Base-by-base conservation (phyloP, 352 stramenopile genomes). In the Phytopythium ostracodes region DNA sequence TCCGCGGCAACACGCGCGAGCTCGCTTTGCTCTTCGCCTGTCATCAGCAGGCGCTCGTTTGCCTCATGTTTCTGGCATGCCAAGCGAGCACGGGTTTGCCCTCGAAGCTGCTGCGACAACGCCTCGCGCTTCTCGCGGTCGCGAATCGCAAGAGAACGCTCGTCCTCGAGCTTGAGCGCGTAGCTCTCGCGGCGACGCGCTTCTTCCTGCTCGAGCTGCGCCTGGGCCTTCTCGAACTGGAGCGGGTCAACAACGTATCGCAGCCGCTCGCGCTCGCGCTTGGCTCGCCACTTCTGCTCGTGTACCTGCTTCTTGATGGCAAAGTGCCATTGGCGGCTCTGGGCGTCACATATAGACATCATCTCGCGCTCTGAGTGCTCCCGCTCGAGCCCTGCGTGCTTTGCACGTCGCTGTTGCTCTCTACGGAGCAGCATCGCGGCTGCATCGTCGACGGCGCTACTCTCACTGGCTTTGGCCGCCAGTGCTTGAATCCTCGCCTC, bases 211-310 rank as follows among this genome's bases (percentile, higher is more conserved):
- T 76, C 59, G 38, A 75, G 79, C 14, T 77, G 59, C 1, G 67
- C 49, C 38, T 83, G 67, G 14, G 79, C 64, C 20, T 78, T 75
- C 5, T 67, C 63, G 31, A 86, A 87, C 36, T 87, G 58, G 40
- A 90, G 65, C 10, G 83, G 83, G 43, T 92, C 83, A 1, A 83
- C 59, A 2, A 70, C 76, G 47, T 83, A 87, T 24, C 71, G 71
- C 0, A 68, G 43, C n/a, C 56, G 49, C 35, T 87, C 77, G 31
- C 71, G 73, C 43, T 82, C 81, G 3, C 83, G 78, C 35, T 83
- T 87, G 0, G 62, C 64, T 42, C 63, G 61, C 83, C 83, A 90
- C 4, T 72, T 60, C 6, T 66, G 42, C 11, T 64, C 68, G 46
- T 80, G 70, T 1, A 57, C 43, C 25, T n/a, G 63, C 52, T 79